Conservation (phyloP, 257 asterid genomes). For the Lavandula angustifolia region DNA sequence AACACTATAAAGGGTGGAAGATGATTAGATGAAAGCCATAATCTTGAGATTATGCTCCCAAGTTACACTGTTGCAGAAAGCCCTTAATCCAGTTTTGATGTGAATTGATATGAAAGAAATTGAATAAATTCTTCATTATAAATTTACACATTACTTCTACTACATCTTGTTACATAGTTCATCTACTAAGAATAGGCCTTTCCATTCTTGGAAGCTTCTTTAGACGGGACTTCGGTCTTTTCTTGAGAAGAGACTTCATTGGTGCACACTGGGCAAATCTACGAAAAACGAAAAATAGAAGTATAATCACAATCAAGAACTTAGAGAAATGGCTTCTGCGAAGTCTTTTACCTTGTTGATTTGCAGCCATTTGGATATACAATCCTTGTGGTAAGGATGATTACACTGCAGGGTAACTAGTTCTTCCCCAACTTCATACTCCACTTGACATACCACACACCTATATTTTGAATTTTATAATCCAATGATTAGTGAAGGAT, state of each 20-base stretch:
- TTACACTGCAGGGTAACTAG: slow-evolving; percentile 50
- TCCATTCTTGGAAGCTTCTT: slow-evolving; percentile 27
- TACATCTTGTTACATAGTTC: background rate
- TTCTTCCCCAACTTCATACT: slow-evolving; percentile 58
- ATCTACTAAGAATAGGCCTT: slow-evolving; percentile 22
- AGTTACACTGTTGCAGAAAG: background rate
- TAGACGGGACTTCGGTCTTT: slow-evolving; percentile 46
- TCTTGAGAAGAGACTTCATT: slow-evolving; percentile 46
- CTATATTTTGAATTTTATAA: slow-evolving; percentile 23
- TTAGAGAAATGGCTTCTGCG: background rate
- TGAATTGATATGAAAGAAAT: background rate
- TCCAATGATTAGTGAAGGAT: background rate
- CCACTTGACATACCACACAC: slow-evolving; percentile 72
- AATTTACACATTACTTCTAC: no score
- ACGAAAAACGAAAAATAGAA: slow-evolving; percentile 12
- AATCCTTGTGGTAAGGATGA: slow-evolving; percentile 55
- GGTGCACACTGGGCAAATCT: slow-evolving; percentile 67
- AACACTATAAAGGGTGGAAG: no score
- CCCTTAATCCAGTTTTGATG: slow-evolving; percentile 1
- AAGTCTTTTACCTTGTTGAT: slow-evolving; percentile 53
- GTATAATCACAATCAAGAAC: background rate
- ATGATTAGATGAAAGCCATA: background rate
- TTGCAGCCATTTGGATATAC: slow-evolving; percentile 60
- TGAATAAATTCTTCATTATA: background rate
- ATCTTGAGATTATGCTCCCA: background rate